Evolutionary conservation across 164 flowering plant genomes (phyloP).

Genomic region (Sextonia rubra): DNA sequence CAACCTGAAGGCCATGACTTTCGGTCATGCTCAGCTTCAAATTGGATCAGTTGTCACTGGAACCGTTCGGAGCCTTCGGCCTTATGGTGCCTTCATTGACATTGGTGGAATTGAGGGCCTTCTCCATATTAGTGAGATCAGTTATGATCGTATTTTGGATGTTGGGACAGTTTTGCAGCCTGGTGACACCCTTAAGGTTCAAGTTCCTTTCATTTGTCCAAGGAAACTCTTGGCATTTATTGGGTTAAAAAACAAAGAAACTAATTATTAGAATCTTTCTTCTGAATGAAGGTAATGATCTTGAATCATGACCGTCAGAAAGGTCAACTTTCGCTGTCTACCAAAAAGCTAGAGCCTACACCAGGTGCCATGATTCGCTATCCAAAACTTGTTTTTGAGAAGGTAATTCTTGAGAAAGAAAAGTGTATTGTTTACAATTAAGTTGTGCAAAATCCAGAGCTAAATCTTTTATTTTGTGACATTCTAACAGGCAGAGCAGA

Average conservation of each 20-base stretch:
- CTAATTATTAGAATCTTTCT: conserved; percentile 1
- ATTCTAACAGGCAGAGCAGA: conserved; percentile 83
- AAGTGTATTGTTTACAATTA: neutral
- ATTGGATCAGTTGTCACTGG: conserved; percentile 93
- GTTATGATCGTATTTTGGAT: conserved; percentile 94
- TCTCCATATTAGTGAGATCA: conserved; percentile 96
- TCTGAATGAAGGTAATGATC: conserved; percentile 67
- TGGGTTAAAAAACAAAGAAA: neutral
- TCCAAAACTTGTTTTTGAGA: conserved; percentile 92
- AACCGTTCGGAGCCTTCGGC: conserved; percentile 88
- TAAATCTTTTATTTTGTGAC: conserved; percentile 3
- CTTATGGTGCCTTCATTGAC: conserved; percentile 97
- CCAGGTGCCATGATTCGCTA: conserved; percentile 99
- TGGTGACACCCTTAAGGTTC: conserved; percentile 94
- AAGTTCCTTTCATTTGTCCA: neutral
- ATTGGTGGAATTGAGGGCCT: conserved; percentile 98
- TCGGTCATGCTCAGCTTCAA: conserved; percentile 91
- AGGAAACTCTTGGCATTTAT: neutral
- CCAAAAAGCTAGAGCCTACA: conserved; percentile 95
- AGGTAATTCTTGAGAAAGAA: conserved; percentile 41
- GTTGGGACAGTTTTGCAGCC: conserved; percentile 92
- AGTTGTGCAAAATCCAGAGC: neutral
- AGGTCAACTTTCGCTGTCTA: conserved; percentile 92
- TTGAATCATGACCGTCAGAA: conserved; percentile 97
- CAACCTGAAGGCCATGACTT: conserved; percentile 95